phyloP scores from a whole-genome alignment of 2,329 filamentous ascomycete genomes.

The Ophiostoma sp. region DNA sequence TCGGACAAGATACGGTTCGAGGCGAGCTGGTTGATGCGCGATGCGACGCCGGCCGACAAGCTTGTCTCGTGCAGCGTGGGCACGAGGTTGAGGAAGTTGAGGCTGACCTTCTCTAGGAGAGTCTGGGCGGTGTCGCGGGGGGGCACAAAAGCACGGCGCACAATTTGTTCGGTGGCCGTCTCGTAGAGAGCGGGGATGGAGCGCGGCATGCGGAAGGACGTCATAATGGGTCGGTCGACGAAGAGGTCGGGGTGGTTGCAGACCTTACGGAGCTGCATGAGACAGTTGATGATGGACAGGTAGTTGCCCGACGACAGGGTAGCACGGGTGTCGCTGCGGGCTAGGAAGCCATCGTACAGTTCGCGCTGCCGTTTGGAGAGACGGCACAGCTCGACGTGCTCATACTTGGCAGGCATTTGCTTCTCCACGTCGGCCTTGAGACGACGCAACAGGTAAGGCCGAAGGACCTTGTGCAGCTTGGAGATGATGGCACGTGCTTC shows the following conservation, averaged over 20 bases:
- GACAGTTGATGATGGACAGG: conserved; percentile 94
- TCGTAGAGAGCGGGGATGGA: conserved; percentile 76
- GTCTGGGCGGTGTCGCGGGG: conserved; percentile 47
- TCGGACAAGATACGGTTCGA: conserved; percentile 69
- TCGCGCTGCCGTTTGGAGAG: conserved; percentile 94
- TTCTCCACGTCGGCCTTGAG: conserved; percentile 97
- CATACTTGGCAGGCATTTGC: conserved; percentile 97
- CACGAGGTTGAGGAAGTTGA: conserved; percentile 77
- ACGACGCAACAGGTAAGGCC: conserved; percentile 86
- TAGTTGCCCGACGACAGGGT: conserved; percentile 93
- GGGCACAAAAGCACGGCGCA: conserved; percentile 51
- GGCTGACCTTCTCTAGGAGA: conserved; percentile 52
- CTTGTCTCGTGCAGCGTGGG: conserved; percentile 69
- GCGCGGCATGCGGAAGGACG: conserved; percentile 86
- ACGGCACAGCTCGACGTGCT: conserved; percentile 93
- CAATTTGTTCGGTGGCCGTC: conserved; percentile 63
- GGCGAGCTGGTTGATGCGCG: conserved; percentile 65
- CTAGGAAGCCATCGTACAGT: conserved; percentile 94
- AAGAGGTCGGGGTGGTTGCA: conserved; percentile 98
- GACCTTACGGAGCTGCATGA: conserved; percentile 96
- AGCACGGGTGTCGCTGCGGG: conserved; percentile 81
- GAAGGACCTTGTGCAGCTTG: conserved; percentile 89
- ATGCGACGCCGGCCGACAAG: conserved; percentile 58
- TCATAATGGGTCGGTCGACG: conserved; percentile 93
- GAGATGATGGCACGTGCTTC: conserved; percentile 89